Conservation (phyloP, 225 moss, liverwort and hornwort genomes). For the Bryum argenteum region DNA sequence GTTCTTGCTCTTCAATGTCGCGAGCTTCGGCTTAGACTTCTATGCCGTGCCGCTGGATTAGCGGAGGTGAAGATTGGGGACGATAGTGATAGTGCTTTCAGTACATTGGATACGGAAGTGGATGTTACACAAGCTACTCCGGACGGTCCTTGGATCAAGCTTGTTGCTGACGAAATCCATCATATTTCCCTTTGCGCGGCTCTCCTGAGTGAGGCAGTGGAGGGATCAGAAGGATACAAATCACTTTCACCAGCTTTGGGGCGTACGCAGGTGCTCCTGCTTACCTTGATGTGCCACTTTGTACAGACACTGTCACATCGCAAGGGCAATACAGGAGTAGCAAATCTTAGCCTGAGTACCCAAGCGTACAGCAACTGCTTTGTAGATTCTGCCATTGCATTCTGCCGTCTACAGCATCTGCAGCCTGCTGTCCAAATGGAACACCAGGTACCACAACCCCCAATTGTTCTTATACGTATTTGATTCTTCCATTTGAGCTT, state of each 20-base stretch:
- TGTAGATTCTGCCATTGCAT: conserved; percentile 85
- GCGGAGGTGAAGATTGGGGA: conserved; percentile 53
- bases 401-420: conserved; percentile 92
- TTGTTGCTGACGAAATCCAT: conserved; percentile 79
- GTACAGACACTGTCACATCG: conserved; percentile 59
- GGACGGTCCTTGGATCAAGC: conserved; percentile 62
- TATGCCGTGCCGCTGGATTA: conserved; percentile 70
- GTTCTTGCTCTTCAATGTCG: conserved; percentile 83
- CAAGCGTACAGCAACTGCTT: conserved; percentile 67
- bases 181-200: conserved; percentile 68
- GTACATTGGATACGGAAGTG: conserved; percentile 52
- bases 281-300: conserved; percentile 84
- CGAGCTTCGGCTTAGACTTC: conserved; percentile 79
- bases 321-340: conserved; percentile 43
- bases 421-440: conserved; percentile 68
- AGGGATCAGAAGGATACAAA: conserved; percentile 62
- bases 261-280: conserved; percentile 66
- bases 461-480: conserved; percentile 12
- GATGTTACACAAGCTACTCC: conserved; percentile 62
- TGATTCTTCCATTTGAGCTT: conserved; percentile 15
- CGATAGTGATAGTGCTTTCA: conserved; percentile 43
- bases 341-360: conserved; percentile 47
- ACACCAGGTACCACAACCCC: conserved; percentile 62
- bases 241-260: conserved; percentile 63
- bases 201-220: conserved; percentile 59